Evolutionary conservation across 805 yeast species (phyloP).

Genomic region (Hanseniaspora hatyaiensis): DNA sequence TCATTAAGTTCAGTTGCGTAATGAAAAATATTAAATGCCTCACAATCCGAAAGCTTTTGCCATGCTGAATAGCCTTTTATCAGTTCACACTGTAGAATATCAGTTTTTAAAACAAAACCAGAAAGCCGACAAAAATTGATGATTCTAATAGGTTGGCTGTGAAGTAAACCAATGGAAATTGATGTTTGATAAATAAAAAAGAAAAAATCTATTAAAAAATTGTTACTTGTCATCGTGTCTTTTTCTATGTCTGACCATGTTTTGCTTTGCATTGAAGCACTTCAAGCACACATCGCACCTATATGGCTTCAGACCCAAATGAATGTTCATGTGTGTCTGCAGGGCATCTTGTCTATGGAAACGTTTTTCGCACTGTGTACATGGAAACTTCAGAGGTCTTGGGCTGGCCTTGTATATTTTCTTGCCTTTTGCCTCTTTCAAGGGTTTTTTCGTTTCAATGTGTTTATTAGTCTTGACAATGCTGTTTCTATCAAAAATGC

Average conservation of each 20-base stretch:
- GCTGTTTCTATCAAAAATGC: too few relatives aligned
- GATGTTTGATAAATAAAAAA: background rate
- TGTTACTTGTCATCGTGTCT: background rate
- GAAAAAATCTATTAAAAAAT: background rate
- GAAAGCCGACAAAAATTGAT: background rate
- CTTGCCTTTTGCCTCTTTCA: background rate
- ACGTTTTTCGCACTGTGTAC: conserved; percentile 1
- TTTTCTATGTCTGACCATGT: conserved; percentile 11
- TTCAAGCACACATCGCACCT: conserved; percentile 2
- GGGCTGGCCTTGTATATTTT: background rate
- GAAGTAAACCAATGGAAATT: too few relatives aligned
- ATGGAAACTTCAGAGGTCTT: conserved; percentile 4
- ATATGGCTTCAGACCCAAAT: conserved; percentile 11
- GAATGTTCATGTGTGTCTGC: conserved; percentile 14
- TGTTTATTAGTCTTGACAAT: background rate
- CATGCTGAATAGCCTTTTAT: too few relatives aligned
- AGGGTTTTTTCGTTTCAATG: background rate
- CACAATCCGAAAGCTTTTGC: too few relatives aligned
- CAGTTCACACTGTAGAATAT: too few relatives aligned
- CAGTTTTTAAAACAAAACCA: too few relatives aligned
- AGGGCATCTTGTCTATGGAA: conserved; percentile 11
- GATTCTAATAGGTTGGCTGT: too few relatives aligned
- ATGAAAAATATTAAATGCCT: too few relatives aligned
- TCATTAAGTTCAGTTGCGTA: too few relatives aligned
- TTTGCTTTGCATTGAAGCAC: conserved; percentile 10